phyloP scores from a whole-genome alignment of 1,284 basidiomycete species.

The Papiliotrema nemorosa region DNA sequence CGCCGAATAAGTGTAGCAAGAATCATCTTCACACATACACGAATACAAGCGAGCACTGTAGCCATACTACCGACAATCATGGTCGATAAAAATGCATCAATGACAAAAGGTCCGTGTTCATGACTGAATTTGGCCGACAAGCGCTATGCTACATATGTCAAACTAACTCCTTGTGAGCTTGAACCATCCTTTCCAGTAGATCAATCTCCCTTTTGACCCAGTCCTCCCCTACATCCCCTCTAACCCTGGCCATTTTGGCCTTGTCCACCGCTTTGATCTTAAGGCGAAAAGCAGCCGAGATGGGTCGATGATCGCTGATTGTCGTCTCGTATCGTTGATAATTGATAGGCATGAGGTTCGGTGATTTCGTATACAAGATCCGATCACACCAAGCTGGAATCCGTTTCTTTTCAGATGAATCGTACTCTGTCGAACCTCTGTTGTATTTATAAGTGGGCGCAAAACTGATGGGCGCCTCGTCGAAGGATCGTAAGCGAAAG shows the following conservation, averaged over 20 bases:
- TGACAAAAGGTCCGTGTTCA: no score
- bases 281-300: constrained; percentile 71
- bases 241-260: constrained; percentile 58
- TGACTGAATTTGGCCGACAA: no score
- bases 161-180: constrained; percentile 24
- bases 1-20: background rate
- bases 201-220: constrained; percentile 62
- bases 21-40: background rate
- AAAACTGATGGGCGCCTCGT: constrained; percentile 77
- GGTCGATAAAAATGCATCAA: no score
- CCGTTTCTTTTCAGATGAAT: constrained; percentile 81
- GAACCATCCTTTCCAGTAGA: constrained; percentile 55
- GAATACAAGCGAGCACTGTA: no score
- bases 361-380: constrained; percentile 70
- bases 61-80: no score
- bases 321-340: constrained; percentile 78
- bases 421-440: constrained; percentile 69
- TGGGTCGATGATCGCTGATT: constrained; percentile 80
- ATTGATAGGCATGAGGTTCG: constrained; percentile 61
- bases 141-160: constrained; percentile 5
- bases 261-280: constrained; percentile 67
- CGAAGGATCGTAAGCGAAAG: constrained; percentile 79
- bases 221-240: constrained; percentile 55
- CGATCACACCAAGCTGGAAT: constrained; percentile 93
- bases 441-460: constrained; percentile 97